Conservation (phyloP, 768 basidiomycete genomes). For the Saitozyma sp. region DNA sequence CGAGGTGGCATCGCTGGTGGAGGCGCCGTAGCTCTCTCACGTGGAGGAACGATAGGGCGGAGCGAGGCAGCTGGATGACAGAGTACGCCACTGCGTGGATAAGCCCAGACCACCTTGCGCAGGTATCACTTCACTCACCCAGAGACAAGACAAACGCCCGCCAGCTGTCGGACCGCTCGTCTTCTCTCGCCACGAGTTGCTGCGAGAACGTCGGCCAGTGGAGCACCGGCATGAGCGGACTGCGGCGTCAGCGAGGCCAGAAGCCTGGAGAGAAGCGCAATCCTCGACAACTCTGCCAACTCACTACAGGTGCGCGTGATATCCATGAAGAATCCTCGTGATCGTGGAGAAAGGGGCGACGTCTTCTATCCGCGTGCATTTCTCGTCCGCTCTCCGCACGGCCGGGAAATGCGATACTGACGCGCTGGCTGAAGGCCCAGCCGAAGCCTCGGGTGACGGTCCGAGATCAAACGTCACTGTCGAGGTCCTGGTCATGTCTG, state of each 20-base stretch:
- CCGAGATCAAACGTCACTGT: neutral
- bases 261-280: neutral
- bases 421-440: neutral
- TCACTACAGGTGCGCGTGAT: conserved; percentile 35
- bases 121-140: conserved; percentile 12
- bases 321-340: conserved; percentile 21
- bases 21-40: conserved; percentile 23
- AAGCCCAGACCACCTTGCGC: neutral
- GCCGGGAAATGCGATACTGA: neutral
- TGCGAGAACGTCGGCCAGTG: conserved; percentile 41
- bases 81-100: conserved; percentile 26
- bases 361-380: conserved; percentile 19
- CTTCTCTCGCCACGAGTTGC: conserved; percentile 28
- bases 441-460: no score
- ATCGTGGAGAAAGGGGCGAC: conserved; percentile 20
- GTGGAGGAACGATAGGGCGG: conserved; percentile 18
- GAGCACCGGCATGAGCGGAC: conserved; percentile 30
- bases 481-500: neutral
- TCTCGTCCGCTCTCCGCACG: neutral
- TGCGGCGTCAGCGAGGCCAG: conserved; percentile 2
- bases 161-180: conserved; percentile 22
- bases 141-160: conserved; percentile 31
- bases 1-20: conserved; percentile 27
- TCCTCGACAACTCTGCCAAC: neutral
- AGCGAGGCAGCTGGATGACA: conserved; percentile 33